Percentiles rank a stretch among this genome's conserved stretches.
These are phyloP conservation scores for Zygnema circumcarinatum DNA, from an alignment of 139 green algal species.

Conservation along the genomic window DNA sequence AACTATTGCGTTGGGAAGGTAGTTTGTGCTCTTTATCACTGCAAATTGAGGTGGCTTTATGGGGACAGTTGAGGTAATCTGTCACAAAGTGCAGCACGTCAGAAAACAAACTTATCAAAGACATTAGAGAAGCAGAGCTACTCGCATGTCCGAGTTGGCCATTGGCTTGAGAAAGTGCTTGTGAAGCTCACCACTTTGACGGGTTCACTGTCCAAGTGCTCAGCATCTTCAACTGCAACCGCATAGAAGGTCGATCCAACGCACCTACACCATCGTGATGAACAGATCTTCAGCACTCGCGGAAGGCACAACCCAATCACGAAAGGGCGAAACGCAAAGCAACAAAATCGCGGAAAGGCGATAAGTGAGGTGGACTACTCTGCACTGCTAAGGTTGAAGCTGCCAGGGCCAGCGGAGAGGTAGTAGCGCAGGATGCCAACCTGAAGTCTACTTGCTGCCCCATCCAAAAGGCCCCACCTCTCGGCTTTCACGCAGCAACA, in stretches of 20 bases:
- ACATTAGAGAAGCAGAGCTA: too few species aligned
- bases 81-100: not conserved
- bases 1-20: conserved; percentile 57
- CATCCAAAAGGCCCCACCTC: conserved; percentile 2
- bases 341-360: too few species aligned
- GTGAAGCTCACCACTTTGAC: conserved; percentile 37
- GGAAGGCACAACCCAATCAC: too few species aligned
- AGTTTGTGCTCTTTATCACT: conserved; percentile 61
- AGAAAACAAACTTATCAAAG: too few species aligned
- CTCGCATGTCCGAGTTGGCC: too few species aligned
- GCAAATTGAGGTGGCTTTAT: conserved; percentile 60
- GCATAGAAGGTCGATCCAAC: conserved; percentile 40
- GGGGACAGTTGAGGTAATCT: conserved; percentile 49
- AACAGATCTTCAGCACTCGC: not conserved
- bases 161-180: too few species aligned
- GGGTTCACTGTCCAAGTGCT: not conserved
- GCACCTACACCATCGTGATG: conserved; percentile 8
- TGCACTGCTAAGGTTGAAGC: conserved; percentile 35
- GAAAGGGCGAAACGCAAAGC: too few species aligned
- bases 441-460: conserved; percentile 15
- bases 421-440: conserved; percentile 59
- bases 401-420: conserved; percentile 53
- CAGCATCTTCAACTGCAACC: conserved; percentile 4
- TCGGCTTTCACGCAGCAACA: too few species aligned
- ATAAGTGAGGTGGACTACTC: not conserved